These are phyloP conservation scores for Linderina pennispora DNA, from an alignment of 192 early-diverging fungal species.

Conservation along the genomic window DNA sequence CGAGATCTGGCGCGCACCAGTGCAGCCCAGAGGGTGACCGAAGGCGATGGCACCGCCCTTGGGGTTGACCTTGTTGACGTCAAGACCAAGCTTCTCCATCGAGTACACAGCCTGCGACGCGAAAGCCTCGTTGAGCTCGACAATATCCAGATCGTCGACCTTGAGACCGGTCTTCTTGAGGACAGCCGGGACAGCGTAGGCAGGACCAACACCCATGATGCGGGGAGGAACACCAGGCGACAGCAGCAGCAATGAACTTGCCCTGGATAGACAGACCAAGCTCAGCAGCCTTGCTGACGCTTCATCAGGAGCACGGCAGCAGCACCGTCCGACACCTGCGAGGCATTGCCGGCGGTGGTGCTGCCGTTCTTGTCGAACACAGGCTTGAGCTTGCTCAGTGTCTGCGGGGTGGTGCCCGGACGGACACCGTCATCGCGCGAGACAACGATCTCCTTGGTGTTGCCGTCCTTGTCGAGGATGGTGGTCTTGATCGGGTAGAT, in stretches of 20 bases:
- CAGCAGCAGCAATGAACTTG: conserved; percentile 80
- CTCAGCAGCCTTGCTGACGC: conserved; percentile 82
- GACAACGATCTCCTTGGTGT: conserved; percentile 62
- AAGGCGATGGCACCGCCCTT: conserved; percentile 98
- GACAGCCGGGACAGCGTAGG: conserved; percentile 86
- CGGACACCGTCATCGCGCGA: conserved; percentile 91
- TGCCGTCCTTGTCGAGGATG: conserved; percentile 76
- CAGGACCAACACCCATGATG: conserved; percentile 98
- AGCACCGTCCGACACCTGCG: conserved; percentile 97
- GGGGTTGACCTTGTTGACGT: conserved; percentile 91
- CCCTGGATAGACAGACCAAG: conserved; percentile 80
- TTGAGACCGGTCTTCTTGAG: conserved; percentile 72
- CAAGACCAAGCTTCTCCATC: conserved; percentile 80
- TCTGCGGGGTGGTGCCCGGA: conserved; percentile 64
- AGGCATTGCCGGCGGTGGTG: conserved; percentile 94
- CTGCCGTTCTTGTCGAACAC: conserved; percentile 82
- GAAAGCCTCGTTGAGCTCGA: conserved; percentile 97
- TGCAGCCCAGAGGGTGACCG: conserved; percentile 91
- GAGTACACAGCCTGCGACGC: conserved; percentile 95
- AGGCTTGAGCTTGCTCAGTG: conserved; percentile 75
- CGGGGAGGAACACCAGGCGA: conserved; percentile 87
- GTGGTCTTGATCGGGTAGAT: conserved; percentile 76
- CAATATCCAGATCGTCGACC: conserved; percentile 76
- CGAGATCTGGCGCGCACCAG: conserved; percentile 94
- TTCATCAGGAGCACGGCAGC: conserved; percentile 94